These are phyloP conservation scores for Trichoderma arundinaceum DNA, from an alignment of 2,329 filamentous ascomycete species.

Conservation along the genomic window DNA sequence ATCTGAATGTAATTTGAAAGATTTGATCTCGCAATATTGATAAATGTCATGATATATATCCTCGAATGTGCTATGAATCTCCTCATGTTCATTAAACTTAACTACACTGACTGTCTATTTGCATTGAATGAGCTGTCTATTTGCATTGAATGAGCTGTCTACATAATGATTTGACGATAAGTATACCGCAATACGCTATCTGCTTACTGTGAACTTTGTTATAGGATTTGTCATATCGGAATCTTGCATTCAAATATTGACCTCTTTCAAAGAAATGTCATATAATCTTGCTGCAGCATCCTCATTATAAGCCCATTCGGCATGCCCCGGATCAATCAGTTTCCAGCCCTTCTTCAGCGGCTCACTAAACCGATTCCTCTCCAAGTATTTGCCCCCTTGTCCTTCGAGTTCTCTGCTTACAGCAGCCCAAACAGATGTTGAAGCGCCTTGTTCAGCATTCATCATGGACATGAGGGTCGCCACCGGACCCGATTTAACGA, in stretches of 20 bases:
- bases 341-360: slow-evolving; percentile 23
- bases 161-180: no score
- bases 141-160: no score
- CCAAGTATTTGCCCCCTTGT: slow-evolving; percentile 54
- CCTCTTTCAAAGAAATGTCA: slow-evolving; percentile 22
- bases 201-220: no score
- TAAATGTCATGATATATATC: no score
- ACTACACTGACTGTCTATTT: no score
- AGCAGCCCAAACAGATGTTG: slow-evolving; percentile 53
- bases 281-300: slow-evolving; percentile 25
- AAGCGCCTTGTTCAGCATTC: slow-evolving; percentile 50
- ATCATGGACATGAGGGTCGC: slow-evolving; percentile 27
- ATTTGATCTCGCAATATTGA: no score
- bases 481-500: slow-evolving; percentile 19
- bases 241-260: background rate
- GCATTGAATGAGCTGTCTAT: no score
- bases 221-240: background rate
- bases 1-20: no score
- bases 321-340: slow-evolving; percentile 29
- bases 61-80: no score
- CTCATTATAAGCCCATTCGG: slow-evolving; percentile 30
- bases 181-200: no score
- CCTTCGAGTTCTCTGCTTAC: slow-evolving; percentile 49
- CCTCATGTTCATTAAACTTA: no score
- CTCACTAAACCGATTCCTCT: slow-evolving; percentile 32